Percentiles rank a stretch among this genome's conserved stretches.
Evolutionary conservation across 2,329 filamentous ascomycete species (phyloP).

Genomic region (Pestalotiopsis sp.): DNA sequence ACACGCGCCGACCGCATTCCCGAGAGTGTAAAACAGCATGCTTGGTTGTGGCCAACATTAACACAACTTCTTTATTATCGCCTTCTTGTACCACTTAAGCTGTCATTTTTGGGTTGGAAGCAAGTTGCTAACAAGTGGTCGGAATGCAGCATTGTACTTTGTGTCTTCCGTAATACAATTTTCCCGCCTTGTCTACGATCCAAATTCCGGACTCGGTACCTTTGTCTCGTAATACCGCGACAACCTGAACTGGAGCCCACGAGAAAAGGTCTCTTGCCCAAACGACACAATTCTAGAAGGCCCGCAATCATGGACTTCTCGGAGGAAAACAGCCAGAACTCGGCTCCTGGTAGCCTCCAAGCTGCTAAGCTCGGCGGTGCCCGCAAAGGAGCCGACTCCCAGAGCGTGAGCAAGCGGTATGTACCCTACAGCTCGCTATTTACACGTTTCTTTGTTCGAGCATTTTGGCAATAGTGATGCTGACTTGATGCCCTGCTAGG

Average conservation of each 20-base stretch:
- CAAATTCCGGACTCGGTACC: neutral
- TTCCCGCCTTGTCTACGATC: neutral
- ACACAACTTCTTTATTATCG: neutral
- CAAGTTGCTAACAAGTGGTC: neutral
- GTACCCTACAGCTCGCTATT: neutral
- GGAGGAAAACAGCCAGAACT: slow-evolving; percentile 67
- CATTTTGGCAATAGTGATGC: neutral
- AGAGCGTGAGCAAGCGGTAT: slow-evolving; percentile 53
- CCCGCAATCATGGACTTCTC: slow-evolving; percentile 47
- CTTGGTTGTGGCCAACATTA: neutral
- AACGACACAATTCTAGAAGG: neutral
- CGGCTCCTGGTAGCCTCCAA: slow-evolving; percentile 61
- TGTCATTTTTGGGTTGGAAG: neutral
- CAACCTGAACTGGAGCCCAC: neutral
- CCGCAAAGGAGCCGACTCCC: slow-evolving; percentile 62
- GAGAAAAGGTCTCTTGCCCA: neutral
- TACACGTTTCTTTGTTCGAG: neutral
- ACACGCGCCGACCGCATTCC: neutral
- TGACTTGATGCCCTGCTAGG: slow-evolving; percentile 46
- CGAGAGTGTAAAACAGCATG: neutral
- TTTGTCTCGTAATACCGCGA: slow-evolving; percentile 4
- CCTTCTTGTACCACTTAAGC: neutral
- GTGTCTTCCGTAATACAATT: neutral
- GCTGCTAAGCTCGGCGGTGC: slow-evolving; percentile 60
- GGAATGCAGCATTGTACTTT: slow-evolving; percentile 4